These are phyloP conservation scores for Strigomonas culicis DNA, from an alignment of 208 protist genomes.

Conservation along the genomic window DNA sequence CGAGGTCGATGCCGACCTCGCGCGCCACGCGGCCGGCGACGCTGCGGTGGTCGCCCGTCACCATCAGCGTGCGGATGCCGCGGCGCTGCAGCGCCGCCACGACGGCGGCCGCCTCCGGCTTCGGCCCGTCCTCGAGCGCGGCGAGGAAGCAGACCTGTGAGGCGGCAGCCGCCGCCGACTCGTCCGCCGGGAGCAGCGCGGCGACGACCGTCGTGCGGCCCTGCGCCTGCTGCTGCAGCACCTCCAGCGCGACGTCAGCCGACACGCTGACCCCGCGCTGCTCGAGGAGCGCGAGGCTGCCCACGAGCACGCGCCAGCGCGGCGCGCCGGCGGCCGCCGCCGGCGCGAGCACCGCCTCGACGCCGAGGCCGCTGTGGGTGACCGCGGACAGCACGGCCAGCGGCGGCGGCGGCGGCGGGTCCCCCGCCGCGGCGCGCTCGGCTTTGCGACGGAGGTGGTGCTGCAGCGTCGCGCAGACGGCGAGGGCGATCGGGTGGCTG, in stretches of 20 bases:
- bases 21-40: constrained; percentile 60
- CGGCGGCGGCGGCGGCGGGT: constrained; percentile 5
- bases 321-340: not conserved
- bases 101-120: constrained; percentile 77
- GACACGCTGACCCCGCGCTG: constrained; percentile 24
- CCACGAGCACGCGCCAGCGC: constrained; percentile 59
- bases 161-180: constrained; percentile 48
- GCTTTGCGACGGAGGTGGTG: constrained; percentile 8
- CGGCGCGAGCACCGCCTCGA: constrained; percentile 38
- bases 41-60: constrained; percentile 77
- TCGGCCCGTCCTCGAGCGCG: constrained; percentile 82
- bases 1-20: constrained; percentile 66
- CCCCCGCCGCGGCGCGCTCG: not conserved
- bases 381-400: constrained; percentile 33
- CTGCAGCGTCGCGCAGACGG: constrained; percentile 35
- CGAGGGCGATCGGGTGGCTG: constrained; percentile 88
- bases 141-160: constrained; percentile 10
- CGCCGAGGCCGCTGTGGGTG: constrained; percentile 44
- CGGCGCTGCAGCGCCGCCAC: constrained; percentile 53
- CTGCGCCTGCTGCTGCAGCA: constrained; percentile 24
- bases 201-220: constrained; percentile 77
- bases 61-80: constrained; percentile 59
- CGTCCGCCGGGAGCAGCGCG: constrained; percentile 52
- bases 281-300: constrained; percentile 59
- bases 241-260: constrained; percentile 17